phyloP scores from a whole-genome alignment of 2,329 filamentous ascomycete species.

The Cercospora janseana region DNA sequence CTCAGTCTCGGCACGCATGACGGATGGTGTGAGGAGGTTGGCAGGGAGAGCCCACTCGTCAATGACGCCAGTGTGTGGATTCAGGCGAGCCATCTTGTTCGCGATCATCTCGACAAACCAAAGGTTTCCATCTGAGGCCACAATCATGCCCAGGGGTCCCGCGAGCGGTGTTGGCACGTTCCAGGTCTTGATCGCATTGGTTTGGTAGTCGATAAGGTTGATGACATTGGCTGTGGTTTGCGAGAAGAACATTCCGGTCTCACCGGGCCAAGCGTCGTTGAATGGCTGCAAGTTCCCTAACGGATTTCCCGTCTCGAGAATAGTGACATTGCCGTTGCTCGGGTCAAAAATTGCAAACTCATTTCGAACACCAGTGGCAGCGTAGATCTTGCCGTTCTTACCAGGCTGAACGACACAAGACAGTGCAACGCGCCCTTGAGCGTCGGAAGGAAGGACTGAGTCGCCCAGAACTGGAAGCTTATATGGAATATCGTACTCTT shows the following conservation, averaged over 20 bases:
- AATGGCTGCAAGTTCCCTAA: slow-evolving; percentile 28
- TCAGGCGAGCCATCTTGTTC: slow-evolving; percentile 28
- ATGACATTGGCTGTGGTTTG: slow-evolving; percentile 27
- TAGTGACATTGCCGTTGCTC: slow-evolving; percentile 18
- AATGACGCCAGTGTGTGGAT: slow-evolving; percentile 19
- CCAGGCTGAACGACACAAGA: slow-evolving; percentile 28
- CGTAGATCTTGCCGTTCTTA: slow-evolving; percentile 27
- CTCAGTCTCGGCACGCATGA: slow-evolving; percentile 29
- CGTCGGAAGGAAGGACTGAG: slow-evolving; percentile 22
- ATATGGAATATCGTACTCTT: slow-evolving; percentile 27
- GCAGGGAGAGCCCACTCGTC: slow-evolving; percentile 25
- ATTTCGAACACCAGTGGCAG: slow-evolving; percentile 26
- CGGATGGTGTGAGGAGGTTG: slow-evolving; percentile 21
- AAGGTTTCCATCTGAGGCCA: slow-evolving; percentile 23
- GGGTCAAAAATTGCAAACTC: slow-evolving; percentile 26
- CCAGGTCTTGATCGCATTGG: slow-evolving; percentile 22
- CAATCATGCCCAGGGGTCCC: slow-evolving; percentile 25
- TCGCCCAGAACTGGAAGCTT: slow-evolving; percentile 21
- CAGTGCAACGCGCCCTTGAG: slow-evolving; percentile 20
- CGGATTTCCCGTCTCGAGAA: slow-evolving; percentile 24
- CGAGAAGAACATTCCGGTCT: slow-evolving; percentile 29
- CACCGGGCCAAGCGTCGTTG: slow-evolving; percentile 28
- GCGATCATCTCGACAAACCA: slow-evolving; percentile 30
- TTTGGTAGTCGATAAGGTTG: slow-evolving; percentile 27
- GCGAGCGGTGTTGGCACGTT: slow-evolving; percentile 25